A percentile compares a stretch with the other conserved stretches of the same genome.
phyloP scores from a whole-genome alignment of 352 stramenopile species.

The Phytophthora tubulina region DNA sequence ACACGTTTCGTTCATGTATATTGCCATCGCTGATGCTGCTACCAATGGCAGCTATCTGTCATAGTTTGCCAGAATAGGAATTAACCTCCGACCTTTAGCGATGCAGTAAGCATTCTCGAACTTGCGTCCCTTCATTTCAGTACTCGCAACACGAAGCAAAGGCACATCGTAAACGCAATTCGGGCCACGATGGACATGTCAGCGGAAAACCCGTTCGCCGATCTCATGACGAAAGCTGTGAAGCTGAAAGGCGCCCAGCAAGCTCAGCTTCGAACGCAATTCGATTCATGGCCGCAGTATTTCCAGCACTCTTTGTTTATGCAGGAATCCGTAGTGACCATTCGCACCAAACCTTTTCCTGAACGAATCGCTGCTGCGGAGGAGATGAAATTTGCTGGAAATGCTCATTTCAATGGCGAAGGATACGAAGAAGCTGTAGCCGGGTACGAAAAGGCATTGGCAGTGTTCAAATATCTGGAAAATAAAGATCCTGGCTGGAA shows the following conservation, averaged over 20 bases:
- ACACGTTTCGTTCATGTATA: too few species aligned
- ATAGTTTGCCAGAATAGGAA: too few species aligned
- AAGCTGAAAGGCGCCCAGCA: slow-evolving; percentile 89
- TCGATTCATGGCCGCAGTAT: slow-evolving; percentile 85
- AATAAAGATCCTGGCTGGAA: slow-evolving; percentile 87
- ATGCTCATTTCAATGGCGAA: slow-evolving; percentile 60
- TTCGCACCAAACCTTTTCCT: slow-evolving; percentile 54
- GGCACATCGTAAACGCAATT: background rate
- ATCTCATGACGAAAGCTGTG: slow-evolving; percentile 88
- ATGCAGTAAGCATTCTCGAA: slow-evolving; percentile 8
- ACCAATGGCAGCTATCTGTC: too few species aligned
- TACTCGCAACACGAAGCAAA: background rate
- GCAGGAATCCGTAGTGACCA: slow-evolving; percentile 71
- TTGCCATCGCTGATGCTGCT: too few species aligned
- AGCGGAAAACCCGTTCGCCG: slow-evolving; percentile 78
- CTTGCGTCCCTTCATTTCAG: slow-evolving; percentile 34
- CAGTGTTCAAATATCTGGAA: slow-evolving; percentile 84
- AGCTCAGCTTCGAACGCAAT: slow-evolving; percentile 75
- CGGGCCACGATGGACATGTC: slow-evolving; percentile 62
- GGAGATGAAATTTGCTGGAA: slow-evolving; percentile 76
- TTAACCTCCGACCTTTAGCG: too few species aligned
- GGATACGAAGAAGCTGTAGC: slow-evolving; percentile 77
- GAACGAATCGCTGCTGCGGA: slow-evolving; percentile 69
- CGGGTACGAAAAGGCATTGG: slow-evolving; percentile 87
- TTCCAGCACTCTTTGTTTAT: slow-evolving; percentile 92